phyloP scores from a whole-genome alignment of 805 yeast genomes.

The Zygosaccharomyces bailii region DNA sequence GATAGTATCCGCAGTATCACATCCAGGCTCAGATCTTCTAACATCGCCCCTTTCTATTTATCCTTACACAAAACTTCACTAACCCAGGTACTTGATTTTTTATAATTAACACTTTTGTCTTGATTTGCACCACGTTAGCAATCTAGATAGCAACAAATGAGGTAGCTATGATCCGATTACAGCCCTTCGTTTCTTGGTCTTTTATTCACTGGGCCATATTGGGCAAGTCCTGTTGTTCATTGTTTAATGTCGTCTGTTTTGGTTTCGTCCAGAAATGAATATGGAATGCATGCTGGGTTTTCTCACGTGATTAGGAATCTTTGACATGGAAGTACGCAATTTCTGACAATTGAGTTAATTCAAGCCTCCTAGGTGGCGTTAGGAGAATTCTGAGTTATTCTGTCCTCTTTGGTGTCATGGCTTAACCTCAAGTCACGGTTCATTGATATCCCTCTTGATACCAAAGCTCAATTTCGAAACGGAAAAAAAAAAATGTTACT shows the following conservation, averaged over 20 bases:
- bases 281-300: not conserved
- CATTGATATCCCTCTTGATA: not conserved
- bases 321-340: not conserved
- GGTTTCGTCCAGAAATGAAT: slow-evolving; percentile 13
- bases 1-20: slow-evolving; percentile 26
- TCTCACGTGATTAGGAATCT: slow-evolving; percentile 9
- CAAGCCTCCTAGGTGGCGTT: no score
- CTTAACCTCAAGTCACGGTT: not conserved
- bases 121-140: not conserved
- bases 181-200: not conserved
- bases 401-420: not conserved
- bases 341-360: not conserved
- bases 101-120: not conserved
- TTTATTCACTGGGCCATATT: not conserved
- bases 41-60: slow-evolving; percentile 7
- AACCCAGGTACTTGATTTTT: not conserved
- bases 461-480: not conserved
- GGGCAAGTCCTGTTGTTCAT: slow-evolving; percentile 5
- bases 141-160: not conserved
- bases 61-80: not conserved
- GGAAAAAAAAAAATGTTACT: not conserved
- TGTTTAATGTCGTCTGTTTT: slow-evolving; percentile 10
- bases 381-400: no score
- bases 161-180: slow-evolving; percentile 1
- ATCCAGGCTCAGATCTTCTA: slow-evolving; percentile 26